Percentiles rank a stretch among this genome's conserved stretches.
phyloP scores from a whole-genome alignment of 768 basidiomycete species.

The Xerocomellus intermedius region DNA sequence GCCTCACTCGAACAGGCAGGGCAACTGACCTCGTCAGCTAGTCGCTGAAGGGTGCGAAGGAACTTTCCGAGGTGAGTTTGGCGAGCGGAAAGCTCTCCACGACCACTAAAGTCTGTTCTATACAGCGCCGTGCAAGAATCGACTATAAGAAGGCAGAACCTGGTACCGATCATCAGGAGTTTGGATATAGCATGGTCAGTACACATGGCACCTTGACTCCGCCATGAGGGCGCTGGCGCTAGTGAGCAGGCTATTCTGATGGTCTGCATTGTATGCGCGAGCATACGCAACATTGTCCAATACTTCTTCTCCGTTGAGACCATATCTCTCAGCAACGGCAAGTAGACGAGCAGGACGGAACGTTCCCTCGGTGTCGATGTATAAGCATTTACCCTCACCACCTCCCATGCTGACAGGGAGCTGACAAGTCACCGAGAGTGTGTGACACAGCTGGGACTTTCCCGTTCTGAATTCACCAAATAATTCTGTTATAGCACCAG shows the following conservation, averaged over 20 bases:
- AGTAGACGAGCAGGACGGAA: slow-evolving; percentile 95
- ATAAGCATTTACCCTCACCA: slow-evolving; percentile 97
- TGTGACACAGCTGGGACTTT: slow-evolving; percentile 97
- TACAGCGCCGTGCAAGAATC: slow-evolving; percentile 97
- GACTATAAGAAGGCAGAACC: slow-evolving; percentile 94
- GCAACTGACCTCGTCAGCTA: slow-evolving; percentile 87
- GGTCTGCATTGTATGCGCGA: slow-evolving; percentile 97
- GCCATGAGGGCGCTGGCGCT: slow-evolving; percentile 98
- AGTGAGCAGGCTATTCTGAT: slow-evolving; percentile 86
- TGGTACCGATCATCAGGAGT: slow-evolving; percentile 32
- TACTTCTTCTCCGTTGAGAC: slow-evolving; percentile 97
- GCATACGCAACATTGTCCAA: slow-evolving; percentile 99
- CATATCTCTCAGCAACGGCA: slow-evolving; percentile 92
- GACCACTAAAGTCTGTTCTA: slow-evolving; percentile 92
- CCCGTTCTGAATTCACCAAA: slow-evolving; percentile 99
- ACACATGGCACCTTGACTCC: slow-evolving; percentile 75
- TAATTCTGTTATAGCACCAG: slow-evolving; percentile 95
- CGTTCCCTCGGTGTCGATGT: slow-evolving; percentile 98
- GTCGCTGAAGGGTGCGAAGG: slow-evolving; percentile 83
- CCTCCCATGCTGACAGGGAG: slow-evolving; percentile 97
- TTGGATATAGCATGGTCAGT: slow-evolving; percentile 14
- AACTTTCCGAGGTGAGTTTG: slow-evolving; percentile 97
- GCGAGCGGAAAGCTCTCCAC: slow-evolving; percentile 92
- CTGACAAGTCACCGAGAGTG: slow-evolving; percentile 96
- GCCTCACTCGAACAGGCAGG: background rate